Evolutionary conservation across 768 basidiomycete genomes (phyloP).

Genomic region (Boletus vermiculosoides): DNA sequence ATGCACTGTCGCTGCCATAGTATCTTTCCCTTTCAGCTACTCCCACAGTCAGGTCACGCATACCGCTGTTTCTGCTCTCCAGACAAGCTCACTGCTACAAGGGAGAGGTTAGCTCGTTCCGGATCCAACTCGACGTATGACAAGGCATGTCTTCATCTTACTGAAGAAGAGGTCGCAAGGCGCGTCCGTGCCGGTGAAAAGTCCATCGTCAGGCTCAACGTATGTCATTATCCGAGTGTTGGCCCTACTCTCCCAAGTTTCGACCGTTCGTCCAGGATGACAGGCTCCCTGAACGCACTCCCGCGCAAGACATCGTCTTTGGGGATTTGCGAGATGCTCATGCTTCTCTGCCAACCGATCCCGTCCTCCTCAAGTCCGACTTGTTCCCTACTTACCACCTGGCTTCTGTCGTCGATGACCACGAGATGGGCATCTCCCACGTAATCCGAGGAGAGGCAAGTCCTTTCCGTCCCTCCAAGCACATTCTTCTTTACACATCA

Average conservation of each 20-base stretch:
- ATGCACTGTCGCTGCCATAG: conserved; percentile 5
- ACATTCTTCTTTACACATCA: neutral
- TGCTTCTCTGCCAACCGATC: conserved; percentile 81
- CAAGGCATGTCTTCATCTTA: conserved; percentile 80
- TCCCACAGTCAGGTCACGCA: conserved; percentile 71
- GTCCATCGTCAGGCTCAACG: conserved; percentile 85
- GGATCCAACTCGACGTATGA: conserved; percentile 87
- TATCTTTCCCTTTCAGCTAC: neutral
- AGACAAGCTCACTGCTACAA: conserved; percentile 63
- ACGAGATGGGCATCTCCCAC: conserved; percentile 94
- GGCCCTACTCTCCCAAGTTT: neutral
- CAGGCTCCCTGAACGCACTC: conserved; percentile 48
- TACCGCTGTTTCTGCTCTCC: conserved; percentile 94
- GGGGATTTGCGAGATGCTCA: conserved; percentile 71
- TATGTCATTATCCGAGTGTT: conserved; percentile 35
- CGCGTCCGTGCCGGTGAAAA: conserved; percentile 74
- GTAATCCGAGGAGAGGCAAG: conserved; percentile 89
- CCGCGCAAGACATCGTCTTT: conserved; percentile 72
- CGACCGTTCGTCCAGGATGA: conserved; percentile 47
- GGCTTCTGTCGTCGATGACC: conserved; percentile 93
- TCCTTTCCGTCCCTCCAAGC: neutral
- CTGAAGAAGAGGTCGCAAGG: conserved; percentile 80
- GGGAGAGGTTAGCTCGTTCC: conserved; percentile 64
- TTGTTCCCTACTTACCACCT: conserved; percentile 95
- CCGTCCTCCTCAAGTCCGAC: conserved; percentile 90